phyloP scores from a whole-genome alignment of 2,329 filamentous ascomycete genomes.

The Talaromyces islandicus region DNA sequence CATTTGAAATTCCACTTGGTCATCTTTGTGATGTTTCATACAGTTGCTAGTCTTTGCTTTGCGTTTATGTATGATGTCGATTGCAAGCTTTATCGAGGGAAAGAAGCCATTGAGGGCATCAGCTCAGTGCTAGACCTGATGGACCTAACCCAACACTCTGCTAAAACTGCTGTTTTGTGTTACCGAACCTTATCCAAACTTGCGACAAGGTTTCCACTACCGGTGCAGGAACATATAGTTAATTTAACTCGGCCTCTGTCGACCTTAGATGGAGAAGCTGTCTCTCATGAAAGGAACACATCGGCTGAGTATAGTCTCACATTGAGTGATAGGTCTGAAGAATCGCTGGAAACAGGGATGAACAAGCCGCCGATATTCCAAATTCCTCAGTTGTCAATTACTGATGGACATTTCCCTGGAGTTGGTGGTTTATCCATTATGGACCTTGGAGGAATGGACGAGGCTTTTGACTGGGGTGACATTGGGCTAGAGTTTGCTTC shows the following conservation, averaged over 20 bases:
- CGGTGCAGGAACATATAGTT: slow-evolving; percentile 1
- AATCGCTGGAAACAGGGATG: neutral
- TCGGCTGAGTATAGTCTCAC: neutral
- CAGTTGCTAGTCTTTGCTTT: slow-evolving; percentile 46
- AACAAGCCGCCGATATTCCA: neutral
- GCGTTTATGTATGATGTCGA: slow-evolving; percentile 47
- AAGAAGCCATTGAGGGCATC: slow-evolving; percentile 38
- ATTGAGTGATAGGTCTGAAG: neutral
- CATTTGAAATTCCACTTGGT: slow-evolving; percentile 47
- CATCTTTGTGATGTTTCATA: slow-evolving; percentile 48
- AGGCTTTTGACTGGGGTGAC: neutral
- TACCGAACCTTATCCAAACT: slow-evolving; percentile 19
- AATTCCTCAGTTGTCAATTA: neutral
- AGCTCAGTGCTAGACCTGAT: slow-evolving; percentile 31
- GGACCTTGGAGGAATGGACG: neutral
- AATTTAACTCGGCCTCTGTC: neutral
- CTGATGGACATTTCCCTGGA: neutral
- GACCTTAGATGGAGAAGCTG: neutral
- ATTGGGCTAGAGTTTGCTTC: neutral
- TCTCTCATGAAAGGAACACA: neutral
- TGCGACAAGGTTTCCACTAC: slow-evolving; percentile 11
- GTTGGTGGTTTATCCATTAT: neutral
- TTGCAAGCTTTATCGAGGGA: slow-evolving; percentile 33
- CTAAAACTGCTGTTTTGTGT: slow-evolving; percentile 21
- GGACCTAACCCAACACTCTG: slow-evolving; percentile 14